A percentile compares a stretch with the other conserved stretches of the same genome.
phyloP scores from a whole-genome alignment of 495 filamentous ascomycete genomes.

The Penicillium crystallinum region DNA sequence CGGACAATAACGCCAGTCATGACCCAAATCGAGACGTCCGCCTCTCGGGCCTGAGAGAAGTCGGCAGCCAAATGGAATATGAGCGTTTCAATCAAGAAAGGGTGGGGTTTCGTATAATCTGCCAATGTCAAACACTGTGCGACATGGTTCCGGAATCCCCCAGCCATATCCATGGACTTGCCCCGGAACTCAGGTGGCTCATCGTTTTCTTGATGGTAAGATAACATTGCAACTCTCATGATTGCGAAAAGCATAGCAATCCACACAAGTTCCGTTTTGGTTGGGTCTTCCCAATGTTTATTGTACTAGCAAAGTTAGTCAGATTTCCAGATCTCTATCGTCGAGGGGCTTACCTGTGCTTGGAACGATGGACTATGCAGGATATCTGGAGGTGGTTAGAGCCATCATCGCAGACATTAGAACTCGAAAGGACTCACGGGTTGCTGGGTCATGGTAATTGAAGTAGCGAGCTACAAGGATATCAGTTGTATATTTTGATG shows the following conservation, averaged over 20 bases:
- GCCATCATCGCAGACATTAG: conserved; percentile 3
- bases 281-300: conserved; percentile 80
- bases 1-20: conserved; percentile 75
- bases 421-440: conserved; percentile 45
- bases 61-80: conserved; percentile 81
- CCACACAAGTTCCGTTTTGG: conserved; percentile 78
- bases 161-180: conserved; percentile 70
- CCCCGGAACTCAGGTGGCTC: conserved; percentile 78
- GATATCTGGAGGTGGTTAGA: conserved; percentile 57
- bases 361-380: conserved; percentile 86
- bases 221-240: conserved; percentile 84
- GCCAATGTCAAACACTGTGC: conserved; percentile 83
- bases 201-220: conserved; percentile 83
- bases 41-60: conserved; percentile 69
- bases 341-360: conserved; percentile 41
- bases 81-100: conserved; percentile 84
- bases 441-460: conserved; percentile 65
- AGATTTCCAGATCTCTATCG: not conserved
- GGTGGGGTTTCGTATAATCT: conserved; percentile 83
- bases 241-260: conserved; percentile 83
- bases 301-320: conserved; percentile 54
- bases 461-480: conserved; percentile 72
- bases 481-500: conserved; percentile 73
- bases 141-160: conserved; percentile 71
- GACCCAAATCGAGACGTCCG: conserved; percentile 78